Base-by-base conservation (phyloP, 1,139 yeast species). In the Candida gigantensis region DNA sequence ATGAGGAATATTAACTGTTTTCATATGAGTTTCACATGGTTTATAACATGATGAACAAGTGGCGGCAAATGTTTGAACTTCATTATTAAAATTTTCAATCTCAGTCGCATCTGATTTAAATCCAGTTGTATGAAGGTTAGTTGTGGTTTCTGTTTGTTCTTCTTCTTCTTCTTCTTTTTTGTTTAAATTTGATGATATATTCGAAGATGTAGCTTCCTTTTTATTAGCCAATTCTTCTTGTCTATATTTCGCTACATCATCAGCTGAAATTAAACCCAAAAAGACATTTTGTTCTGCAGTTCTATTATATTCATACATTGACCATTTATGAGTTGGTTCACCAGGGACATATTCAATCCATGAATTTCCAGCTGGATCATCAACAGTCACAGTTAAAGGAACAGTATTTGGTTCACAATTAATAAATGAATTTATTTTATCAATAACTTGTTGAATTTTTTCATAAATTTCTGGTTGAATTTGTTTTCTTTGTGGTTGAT, bases 361-460 rank as follows among this genome's bases (percentile, higher is more conserved):
- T 2, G 97, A 90, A 65, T 94, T 92, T 14, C 99, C 99, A 1
- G 97, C 79, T 23, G 98, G 97, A 62, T 92, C 99, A 59, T 90
- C 97, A 13, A 89, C 65, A 12, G 77, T 71, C 36, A 94, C 75
- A 0, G 95, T 86, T 45, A 92, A 58, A 2, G 98, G 98, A 42
- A 89, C 65, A 10, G 78, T 74, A 24, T 76, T 79, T 38, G 76
- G 77, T 40, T 81, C 81, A 40, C 88, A 92, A 17, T 74, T 72
- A 18, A 87, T 67, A 39, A 73, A 78, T 6, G 74, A 61, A 42
- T 70, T 62, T 26, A 89, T 81, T 51, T 77, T 83, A 20, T 53
- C 58, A 41, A 89, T 73, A 41, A 92, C 84, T 24, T 67, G 78
- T 35, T 79, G 83, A 48, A 92, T 88, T 62, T 89, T 84, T 38